Evolutionary conservation across 768 basidiomycete genomes (phyloP), one percentile per base, ranked within the genome.

Genomic region (Hypsizygus marmoreus): DNA sequence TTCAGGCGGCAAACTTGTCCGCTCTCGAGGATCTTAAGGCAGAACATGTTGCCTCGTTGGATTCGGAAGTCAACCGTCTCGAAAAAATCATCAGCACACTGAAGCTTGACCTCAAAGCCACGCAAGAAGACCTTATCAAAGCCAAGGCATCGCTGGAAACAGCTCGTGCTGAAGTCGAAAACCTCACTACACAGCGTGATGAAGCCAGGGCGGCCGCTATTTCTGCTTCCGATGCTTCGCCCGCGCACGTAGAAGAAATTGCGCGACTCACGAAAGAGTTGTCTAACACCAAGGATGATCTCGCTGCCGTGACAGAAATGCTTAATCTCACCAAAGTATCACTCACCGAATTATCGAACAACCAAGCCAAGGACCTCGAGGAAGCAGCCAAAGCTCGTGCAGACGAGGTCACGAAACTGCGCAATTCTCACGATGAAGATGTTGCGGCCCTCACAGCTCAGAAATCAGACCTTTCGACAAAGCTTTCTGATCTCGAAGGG

Each of bases 101-200:
- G 50, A 79, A 69, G 45, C 68, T 91, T 23, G 88, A 92, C 54
- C 77, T 93, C 32, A 90, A 86, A 58, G 91, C 90, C 11, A 90
- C 91, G 0, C 81, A 85, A 57, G 90, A 93, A 50, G 90, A 92
- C 61, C 81, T 94, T 26, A 59, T 74, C 2, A 92, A 91, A 70
- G 75, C 86, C 4, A 92, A 93, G 63, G 60, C 77, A 1, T 66
- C 78, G 19, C 58, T 84, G 6, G 75, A 82, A 14, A 49, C 76
- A 5, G 69, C 79, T 23, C 73, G 73, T 22, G 59, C 70, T 3
- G 86, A 91, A 53, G 64, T 81, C 5, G 79, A 80, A 45, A 70
- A 51, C 13, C 65, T 90, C 29, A 80, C 74, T 36, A 64, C 73
- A 14, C 86, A 91, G 59, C 74, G 86, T 14, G 86, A 88, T 55